phyloP scores from a whole-genome alignment of 805 yeast species.

The Zygoascus flipseniorum region DNA sequence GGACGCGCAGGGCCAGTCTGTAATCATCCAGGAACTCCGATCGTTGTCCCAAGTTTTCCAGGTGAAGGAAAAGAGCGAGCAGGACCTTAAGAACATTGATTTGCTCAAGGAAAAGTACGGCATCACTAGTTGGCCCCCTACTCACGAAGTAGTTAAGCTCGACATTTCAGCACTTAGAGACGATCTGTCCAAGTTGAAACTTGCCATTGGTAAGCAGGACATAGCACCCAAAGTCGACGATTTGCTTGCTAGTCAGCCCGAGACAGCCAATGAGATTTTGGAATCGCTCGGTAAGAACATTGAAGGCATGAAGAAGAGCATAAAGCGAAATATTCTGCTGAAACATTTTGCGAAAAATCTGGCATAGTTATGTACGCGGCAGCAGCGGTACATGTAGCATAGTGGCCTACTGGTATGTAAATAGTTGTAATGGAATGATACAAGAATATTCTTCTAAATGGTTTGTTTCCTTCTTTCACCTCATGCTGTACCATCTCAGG shows the following conservation, averaged over 20 bases:
- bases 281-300: conserved; percentile 30
- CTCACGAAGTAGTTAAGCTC: conserved; percentile 33
- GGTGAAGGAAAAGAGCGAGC: conserved; percentile 10
- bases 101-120: conserved; percentile 39
- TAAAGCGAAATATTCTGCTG: conserved; percentile 64
- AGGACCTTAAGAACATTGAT: conserved; percentile 32
- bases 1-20: conserved; percentile 10
- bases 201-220: conserved; percentile 22
- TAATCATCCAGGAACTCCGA: conserved; percentile 20
- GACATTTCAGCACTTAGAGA: conserved; percentile 33
- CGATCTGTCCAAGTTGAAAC: conserved; percentile 30
- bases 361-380: conserved; percentile 2
- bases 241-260: conserved; percentile 27
- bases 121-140: conserved; percentile 40
- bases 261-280: conserved; percentile 31
- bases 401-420: neutral
- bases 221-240: conserved; percentile 20
- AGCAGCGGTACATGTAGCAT: neutral
- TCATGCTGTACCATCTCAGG: conserved; percentile 30
- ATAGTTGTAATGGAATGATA: neutral
- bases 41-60: conserved; percentile 1
- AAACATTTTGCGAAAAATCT: conserved; percentile 43
- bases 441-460: no score
- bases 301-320: conserved; percentile 37
- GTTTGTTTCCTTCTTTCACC: neutral